Evolutionary conservation across 176 grass and related monocot species (phyloP).

Genomic region (Secale cereale): DNA sequence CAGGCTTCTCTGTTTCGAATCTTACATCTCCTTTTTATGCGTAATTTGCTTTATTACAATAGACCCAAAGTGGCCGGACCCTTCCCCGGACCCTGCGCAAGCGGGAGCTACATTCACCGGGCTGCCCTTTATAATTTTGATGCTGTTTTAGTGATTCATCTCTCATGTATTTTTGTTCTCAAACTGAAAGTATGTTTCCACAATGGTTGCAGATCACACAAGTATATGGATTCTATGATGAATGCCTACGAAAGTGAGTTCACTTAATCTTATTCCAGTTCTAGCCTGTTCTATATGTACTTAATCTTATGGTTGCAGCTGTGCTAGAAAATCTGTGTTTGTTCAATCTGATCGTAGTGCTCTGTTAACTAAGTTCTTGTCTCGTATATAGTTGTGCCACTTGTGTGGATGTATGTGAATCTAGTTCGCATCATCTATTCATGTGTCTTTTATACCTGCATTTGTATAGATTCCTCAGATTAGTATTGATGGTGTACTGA

Average conservation of each 20-base stretch:
- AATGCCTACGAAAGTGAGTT: constrained; percentile 97
- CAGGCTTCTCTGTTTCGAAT: neutral
- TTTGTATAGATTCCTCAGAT: neutral
- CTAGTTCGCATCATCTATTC: neutral
- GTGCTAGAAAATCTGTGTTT: neutral
- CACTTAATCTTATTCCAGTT: neutral
- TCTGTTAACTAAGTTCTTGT: constrained; percentile 10
- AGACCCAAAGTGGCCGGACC: too few species aligned
- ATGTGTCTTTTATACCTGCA: neutral
- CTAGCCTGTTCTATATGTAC: neutral
- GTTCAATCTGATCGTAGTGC: neutral
- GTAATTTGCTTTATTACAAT: neutral
- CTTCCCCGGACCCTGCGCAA: too few species aligned
- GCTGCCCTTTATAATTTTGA: neutral
- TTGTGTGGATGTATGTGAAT: neutral
- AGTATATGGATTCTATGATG: constrained; percentile 97
- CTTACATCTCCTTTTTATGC: neutral
- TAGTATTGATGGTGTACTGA: neutral
- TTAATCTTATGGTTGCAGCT: neutral
- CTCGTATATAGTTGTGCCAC: neutral
- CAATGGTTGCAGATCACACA: constrained; percentile 78
- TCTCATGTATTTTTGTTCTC: constrained; percentile 12
- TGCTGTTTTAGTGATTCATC: neutral
- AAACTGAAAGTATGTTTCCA: constrained; percentile 26
- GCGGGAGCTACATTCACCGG: too few species aligned